These are phyloP conservation scores for Pseudopyricularia cyperi DNA, from an alignment of 2,329 filamentous ascomycete species.

Conservation along the genomic window DNA sequence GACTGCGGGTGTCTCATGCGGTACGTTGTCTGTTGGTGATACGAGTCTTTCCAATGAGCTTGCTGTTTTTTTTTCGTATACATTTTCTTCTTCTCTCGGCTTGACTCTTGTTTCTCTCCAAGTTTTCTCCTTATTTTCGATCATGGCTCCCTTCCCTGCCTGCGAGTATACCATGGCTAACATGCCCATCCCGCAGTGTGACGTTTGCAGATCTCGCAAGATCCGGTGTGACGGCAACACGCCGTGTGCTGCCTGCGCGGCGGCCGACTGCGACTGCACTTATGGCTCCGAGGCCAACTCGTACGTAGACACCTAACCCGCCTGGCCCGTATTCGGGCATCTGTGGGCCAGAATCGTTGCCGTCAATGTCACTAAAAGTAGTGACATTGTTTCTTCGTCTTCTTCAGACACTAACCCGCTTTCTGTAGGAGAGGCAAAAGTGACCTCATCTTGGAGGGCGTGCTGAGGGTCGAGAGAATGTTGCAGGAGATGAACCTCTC, in stretches of 20 bases:
- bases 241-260: slow-evolving; percentile 2
- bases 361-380: not conserved
- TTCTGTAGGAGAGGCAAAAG: slow-evolving; percentile 19
- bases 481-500: slow-evolving; percentile 29
- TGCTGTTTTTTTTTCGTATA: not conserved
- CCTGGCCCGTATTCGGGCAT: not conserved
- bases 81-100: not conserved
- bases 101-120: not conserved
- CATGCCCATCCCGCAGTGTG: not conserved
- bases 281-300: slow-evolving; percentile 4
- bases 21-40: not conserved
- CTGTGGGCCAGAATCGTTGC: too few species aligned
- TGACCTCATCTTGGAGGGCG: slow-evolving; percentile 36
- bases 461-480: slow-evolving; percentile 31
- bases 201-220: slow-evolving; percentile 2
- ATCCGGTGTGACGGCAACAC: slow-evolving; percentile 3
- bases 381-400: not conserved
- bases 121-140: not conserved
- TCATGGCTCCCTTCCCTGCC: not conserved
- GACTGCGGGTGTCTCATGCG: slow-evolving; percentile 2
- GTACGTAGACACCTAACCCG: not conserved
- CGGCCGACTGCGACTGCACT: slow-evolving; percentile 2
- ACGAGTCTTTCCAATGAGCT: not conserved
- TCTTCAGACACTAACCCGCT: not conserved
- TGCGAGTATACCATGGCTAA: not conserved